phyloP scores from a whole-genome alignment of 345 rosid species.

The Erucastrum elatum region DNA sequence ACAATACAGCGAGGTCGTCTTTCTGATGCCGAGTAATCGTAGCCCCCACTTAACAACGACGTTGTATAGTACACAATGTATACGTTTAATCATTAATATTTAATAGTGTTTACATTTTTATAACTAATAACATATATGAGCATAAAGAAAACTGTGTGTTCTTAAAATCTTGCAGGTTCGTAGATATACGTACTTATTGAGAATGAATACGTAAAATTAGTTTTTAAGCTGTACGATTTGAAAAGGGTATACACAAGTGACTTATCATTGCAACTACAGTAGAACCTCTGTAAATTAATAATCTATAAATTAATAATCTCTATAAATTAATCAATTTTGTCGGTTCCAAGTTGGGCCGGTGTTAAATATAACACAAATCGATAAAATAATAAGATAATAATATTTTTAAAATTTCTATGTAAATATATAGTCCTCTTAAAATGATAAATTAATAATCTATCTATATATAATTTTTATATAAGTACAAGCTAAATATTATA shows the following conservation, averaged over 20 bases:
- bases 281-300: no score
- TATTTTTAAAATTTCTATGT: no score
- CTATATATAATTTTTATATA: no score
- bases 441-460: no score
- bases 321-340: no score
- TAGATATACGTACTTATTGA: neutral
- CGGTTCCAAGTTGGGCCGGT: no score
- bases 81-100: neutral
- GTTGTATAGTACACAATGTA: neutral
- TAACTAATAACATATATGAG: neutral
- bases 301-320: no score
- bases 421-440: no score
- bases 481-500: no score
- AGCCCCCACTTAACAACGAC: constrained; percentile 32
- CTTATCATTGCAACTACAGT: neutral
- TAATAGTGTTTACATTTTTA: neutral
- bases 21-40: constrained; percentile 25
- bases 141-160: neutral
- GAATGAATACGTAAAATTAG: neutral
- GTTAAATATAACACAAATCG: no score
- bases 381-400: no score
- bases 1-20: constrained; percentile 39
- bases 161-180: neutral
- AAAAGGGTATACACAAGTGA: neutral
- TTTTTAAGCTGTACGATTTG: neutral